Evolutionary conservation across 805 yeast genomes (phyloP), one percentile per base, ranked within the genome.

Genomic region (Kuraishia borneana): DNA sequence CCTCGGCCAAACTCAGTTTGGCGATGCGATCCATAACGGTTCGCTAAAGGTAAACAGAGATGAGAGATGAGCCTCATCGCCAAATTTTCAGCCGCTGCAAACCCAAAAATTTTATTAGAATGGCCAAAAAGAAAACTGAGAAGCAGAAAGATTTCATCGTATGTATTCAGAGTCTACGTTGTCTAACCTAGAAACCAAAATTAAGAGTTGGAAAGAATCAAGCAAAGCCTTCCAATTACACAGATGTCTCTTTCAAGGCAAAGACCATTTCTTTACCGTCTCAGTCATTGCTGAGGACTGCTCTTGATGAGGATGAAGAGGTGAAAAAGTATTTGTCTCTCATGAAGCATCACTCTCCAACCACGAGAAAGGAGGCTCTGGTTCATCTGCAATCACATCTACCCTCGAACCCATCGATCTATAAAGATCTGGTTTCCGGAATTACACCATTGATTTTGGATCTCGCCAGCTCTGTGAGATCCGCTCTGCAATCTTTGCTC

Each of bases 201-300:
- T 69, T 92, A 34, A 80, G 70, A 48, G 96, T 92, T 22, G 98
- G 98, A 37, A 92, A 92, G 55, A 63, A 80, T 2, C 72, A 73
- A 14, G 73, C 76, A 5, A 73, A 73, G 41, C 75, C 87, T 5
- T 71, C 75, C 14, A 84, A 85, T 50, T 73, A 68, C 38, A 92
- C 98, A 4, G 89, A 82, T 44, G 84, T 95, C 0, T 79, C 94
- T 1, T 89, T 89, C 58, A 71, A 69, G 30, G 76, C 95, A 8
- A 82, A 76, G 47, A 52, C 72, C 27, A 63, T 68, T 22, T 55
- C 60, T 13, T 39, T 65, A 16, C 64, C 62, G 28, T 49, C 56
- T 27, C 70, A 64, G 39, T 47, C 64, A 10, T 29, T 25, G 35
- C 31, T 19, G 3, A 26, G 29, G 21, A 10, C 14, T 18, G 14